phyloP scores from a whole-genome alignment of 2,329 filamentous ascomycete species.

The Aspergillus tubingensis region DNA sequence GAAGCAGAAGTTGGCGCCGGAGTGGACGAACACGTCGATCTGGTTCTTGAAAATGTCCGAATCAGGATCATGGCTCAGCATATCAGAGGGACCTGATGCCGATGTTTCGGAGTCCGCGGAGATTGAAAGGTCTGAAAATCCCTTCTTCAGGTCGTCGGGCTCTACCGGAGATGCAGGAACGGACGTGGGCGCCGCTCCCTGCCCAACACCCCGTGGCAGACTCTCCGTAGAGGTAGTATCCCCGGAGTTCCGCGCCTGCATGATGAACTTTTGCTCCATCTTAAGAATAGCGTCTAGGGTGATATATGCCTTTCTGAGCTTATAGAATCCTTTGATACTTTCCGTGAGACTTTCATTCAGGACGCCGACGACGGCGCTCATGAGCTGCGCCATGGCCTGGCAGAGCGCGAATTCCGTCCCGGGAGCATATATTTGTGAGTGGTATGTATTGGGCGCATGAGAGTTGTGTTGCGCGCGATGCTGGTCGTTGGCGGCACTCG shows the following conservation, averaged over 20 bases:
- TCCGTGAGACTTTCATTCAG: conserved; percentile 92
- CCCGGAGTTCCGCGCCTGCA: conserved; percentile 34
- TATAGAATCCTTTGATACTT: conserved; percentile 88
- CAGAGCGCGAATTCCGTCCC: conserved; percentile 87
- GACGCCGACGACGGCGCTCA: conserved; percentile 84
- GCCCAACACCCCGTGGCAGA: conserved; percentile 2
- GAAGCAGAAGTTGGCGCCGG: conserved; percentile 85
- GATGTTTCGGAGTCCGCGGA: conserved; percentile 22
- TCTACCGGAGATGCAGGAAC: conserved; percentile 18
- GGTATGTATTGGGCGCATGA: conserved; percentile 53
- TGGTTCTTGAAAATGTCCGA: conserved; percentile 69
- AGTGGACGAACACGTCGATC: conserved; percentile 85
- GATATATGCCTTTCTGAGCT: conserved; percentile 83
- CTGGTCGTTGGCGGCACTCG: conserved; percentile 72
- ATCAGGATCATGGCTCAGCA: conserved; percentile 55
- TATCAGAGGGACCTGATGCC: conserved; percentile 23
- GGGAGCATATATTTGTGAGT: conserved; percentile 70
- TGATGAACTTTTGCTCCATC: conserved; percentile 65
- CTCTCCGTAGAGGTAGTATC: conserved; percentile 10
- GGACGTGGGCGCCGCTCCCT: conserved; percentile 15
- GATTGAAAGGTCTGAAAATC: conserved; percentile 28
- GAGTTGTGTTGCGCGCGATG: conserved; percentile 69
- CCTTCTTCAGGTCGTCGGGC: conserved; percentile 21
- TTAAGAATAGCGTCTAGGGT: conserved; percentile 78
- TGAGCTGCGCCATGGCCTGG: conserved; percentile 81